Evolutionary conservation across 495 filamentous ascomycete genomes (phyloP), one percentile per base, ranked within the genome.

Genomic region (Neurospora sp.): DNA sequence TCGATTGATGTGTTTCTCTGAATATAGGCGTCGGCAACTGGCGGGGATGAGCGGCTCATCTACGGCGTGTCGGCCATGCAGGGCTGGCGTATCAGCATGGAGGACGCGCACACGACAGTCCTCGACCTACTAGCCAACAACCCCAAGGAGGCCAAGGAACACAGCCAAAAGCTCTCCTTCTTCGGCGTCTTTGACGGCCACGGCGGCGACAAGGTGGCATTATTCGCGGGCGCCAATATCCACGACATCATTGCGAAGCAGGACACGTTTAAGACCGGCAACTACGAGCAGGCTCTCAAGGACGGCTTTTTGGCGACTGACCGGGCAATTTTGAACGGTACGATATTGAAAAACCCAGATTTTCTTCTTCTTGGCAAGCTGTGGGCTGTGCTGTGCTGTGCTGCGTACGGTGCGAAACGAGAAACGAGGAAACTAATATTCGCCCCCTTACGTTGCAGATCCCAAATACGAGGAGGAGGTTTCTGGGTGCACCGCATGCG

Each of bases 11-110:
- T 39, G 16, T 54, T n/a, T 69, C 37, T 73, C 62, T 72, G 3
- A 31, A 39, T 46, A 66, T 84, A 99, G 96, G 84, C 89, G 81
- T 98, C 96, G 73, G 89, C 90, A 79, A 90, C 91, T 78, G 95
- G 96, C 82, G 91, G 91, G 84, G 94, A 98, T 92, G 94, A 97
- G 76, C 90, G 93, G 81, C 89, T 97, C 79, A 81, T 94, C 75
- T 99, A 92, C 81, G 96, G 96, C 77, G 89, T 99, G 74, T 98
- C 96, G 76, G 93, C 93, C 82, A 99, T 99, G 96, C 96, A 99
- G 84, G 96, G 96, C 86, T 99, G 96, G 96, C 92, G 96, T 83
- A 98, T 98, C 82, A 96, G 93, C 83, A 99, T 99, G 96, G 96
- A 99, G 82, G 96, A 99, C 79, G 90, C 96, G 73, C 96, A 99